Conservation (phyloP, 441 rosid genomes). For the Gossypium davidsonii region DNA sequence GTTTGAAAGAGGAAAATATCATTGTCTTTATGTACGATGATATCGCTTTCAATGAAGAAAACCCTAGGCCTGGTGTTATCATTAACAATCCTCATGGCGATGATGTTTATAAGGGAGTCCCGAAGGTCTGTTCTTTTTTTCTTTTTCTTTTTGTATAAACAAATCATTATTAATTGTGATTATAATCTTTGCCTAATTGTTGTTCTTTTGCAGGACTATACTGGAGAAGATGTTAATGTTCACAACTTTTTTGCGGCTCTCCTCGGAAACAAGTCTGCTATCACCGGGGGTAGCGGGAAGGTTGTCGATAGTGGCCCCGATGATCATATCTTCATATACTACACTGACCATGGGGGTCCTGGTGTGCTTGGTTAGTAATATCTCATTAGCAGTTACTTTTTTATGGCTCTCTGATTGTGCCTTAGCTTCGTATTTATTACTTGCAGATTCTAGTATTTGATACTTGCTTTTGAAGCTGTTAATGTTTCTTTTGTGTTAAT, state of each 20-base stretch:
- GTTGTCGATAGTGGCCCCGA: constrained; percentile 84
- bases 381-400: background rate
- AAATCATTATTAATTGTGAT: background rate
- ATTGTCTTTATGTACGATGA: constrained; percentile 94
- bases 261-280: constrained; percentile 72
- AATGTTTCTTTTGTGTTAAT: constrained; percentile 5
- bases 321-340: constrained; percentile 84
- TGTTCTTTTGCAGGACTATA: constrained; percentile 63
- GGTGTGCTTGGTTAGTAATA: constrained; percentile 88
- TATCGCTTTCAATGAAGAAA: constrained; percentile 63
- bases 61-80: constrained; percentile 80
- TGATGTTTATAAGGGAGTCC: constrained; percentile 86
- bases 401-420: background rate
- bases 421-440: background rate
- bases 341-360: constrained; percentile 94
- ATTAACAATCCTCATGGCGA: constrained; percentile 76
- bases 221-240: constrained; percentile 65
- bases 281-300: constrained; percentile 83
- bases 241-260: constrained; percentile 68
- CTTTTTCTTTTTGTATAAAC: background rate
- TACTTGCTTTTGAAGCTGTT: background rate
- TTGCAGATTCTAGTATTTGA: background rate
- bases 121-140: constrained; percentile 46
- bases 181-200: background rate
- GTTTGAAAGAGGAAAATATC: constrained; percentile 85